Evolutionary conservation across 257 asterid species (phyloP), one percentile per base, ranked within the genome.

Genomic region (Scutellaria barbata): DNA sequence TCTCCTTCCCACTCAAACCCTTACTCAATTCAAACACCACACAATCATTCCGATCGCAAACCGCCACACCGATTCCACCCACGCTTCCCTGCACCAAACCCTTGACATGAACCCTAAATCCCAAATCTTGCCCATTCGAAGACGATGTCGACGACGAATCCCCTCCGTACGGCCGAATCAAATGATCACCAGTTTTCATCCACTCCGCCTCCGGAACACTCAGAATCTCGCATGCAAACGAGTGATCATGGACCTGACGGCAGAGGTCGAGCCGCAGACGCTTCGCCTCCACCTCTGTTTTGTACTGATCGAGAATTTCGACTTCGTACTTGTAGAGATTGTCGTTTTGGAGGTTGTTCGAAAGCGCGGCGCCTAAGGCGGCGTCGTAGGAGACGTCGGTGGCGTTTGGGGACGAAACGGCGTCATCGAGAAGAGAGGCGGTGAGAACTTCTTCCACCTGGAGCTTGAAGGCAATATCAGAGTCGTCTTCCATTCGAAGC

Each of bases 201-300:
- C 92, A 86, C 47, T 81, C 75, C 14, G 11, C 81, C 47, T 84
- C 95, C 45, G 92, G 87, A 10, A 80, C 65, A 0, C 10, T 53
- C 22, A n/a, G 53, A 18, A 88, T 74, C 80, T 81, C 88, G 7
- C 77, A 81, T 0, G 95, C 92, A 18, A 86, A 81, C 11, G 85
- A 81, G 17, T 77, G 92, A 72, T 88, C 95, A 67, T 86, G 92
- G 25, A 76, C 71, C 73, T 77, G 86, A 63, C 86, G 92, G 84
- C 53, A 51, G 63, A 88, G 81, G 65, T 88, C 90, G 60, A 69
- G 40, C 30, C 75, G 55, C 35, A 78, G 45, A 22, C 74, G 75
- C 78, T 79, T 69, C 74, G 66, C 63, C 73, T 42, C 75, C 75
- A 14, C 68, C 73, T 83, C 70, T 30, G 83, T 69, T 12, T 45